phyloP scores from a whole-genome alignment of 1,284 basidiomycete genomes.

The Sutorius eximius region DNA sequence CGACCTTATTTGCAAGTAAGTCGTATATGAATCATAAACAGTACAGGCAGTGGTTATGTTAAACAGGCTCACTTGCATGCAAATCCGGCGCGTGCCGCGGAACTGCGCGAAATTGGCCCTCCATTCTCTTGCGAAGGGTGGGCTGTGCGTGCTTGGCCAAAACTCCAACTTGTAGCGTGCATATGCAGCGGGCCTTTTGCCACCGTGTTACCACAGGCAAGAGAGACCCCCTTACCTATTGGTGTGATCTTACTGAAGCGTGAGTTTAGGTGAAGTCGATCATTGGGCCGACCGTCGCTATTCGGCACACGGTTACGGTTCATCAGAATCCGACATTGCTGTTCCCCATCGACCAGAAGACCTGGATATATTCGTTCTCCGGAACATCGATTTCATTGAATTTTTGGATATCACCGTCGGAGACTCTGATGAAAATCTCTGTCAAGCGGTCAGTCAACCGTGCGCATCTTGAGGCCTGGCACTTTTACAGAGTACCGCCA shows the following conservation, averaged over 20 bases:
- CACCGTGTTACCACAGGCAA: conserved; percentile 2
- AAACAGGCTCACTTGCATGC: neutral
- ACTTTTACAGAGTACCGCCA: conserved; percentile 14
- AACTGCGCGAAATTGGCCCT: conserved; percentile 11
- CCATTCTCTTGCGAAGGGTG: conserved; percentile 14
- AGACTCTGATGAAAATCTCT: conserved; percentile 1
- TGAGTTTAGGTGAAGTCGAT: neutral
- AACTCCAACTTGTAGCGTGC: neutral
- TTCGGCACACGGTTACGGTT: conserved; percentile 5
- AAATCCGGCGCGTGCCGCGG: conserved; percentile 4
- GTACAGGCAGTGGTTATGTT: neutral
- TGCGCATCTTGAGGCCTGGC: conserved; percentile 2
- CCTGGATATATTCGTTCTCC: conserved; percentile 1
- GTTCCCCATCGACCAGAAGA: neutral
- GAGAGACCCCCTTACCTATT: no score
- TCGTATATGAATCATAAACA: neutral
- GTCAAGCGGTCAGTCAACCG: conserved; percentile 2
- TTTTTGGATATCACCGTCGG: conserved; percentile 1
- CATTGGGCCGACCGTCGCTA: conserved; percentile 4
- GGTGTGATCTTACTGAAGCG: neutral
- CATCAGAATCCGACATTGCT: conserved; percentile 4
- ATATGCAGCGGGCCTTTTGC: conserved; percentile 13
- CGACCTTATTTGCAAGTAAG: conserved; percentile 8
- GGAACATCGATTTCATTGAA: neutral
- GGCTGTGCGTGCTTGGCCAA: conserved; percentile 11